Base-by-base conservation (phyloP, 2,329 filamentous ascomycete species). In the Raffaelea albimanens region DNA sequence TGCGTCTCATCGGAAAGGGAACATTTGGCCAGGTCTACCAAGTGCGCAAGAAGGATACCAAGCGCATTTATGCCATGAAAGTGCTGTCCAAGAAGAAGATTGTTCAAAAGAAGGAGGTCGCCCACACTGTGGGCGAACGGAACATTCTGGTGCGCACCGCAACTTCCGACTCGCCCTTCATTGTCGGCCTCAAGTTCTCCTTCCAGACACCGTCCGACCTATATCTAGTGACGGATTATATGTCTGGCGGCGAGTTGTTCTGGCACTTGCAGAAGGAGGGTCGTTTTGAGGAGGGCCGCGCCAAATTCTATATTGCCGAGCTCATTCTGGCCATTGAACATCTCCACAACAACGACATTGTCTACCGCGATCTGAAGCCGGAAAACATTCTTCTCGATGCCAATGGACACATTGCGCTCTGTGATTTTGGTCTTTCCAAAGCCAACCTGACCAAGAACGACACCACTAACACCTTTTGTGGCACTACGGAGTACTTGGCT, bases 1-100 rank as follows among this genome's bases (percentile, higher is more conserved):
- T 98, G 52, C 93, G 95, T 64, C 79, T 98, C 48, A 97, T 98
- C 55, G 93, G 93, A 53, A 97, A 97, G 67, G 93, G 93, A 47
- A 98, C 93, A 0, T 98, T 98, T 62, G 93, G 93, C 1, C 93
- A 98, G 64, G 93, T 98, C 2, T 98, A 97, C 63, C 93, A 98
- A 64, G 93, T 98, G 7, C 84, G 88, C 58, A 98, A 98, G 77
- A 93, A 87, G 72, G 93, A 98, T 63, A 96, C 91, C 1, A 82
- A 83, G 58, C 83, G 93, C 40, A 96, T 98, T 52, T 98, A 98
- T 61, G 93, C 93, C 52, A 98, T 98, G 93, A 98, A 98, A 67
- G 91, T 98, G 2, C 72, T 98, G 29, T 96, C 93, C 44, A 98
- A 98, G 75, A 98, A 98, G 73, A 93, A 98, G 46, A 98, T 98